phyloP scores from a whole-genome alignment of 768 basidiomycete species.

The Termitomyces eurrhizus region DNA sequence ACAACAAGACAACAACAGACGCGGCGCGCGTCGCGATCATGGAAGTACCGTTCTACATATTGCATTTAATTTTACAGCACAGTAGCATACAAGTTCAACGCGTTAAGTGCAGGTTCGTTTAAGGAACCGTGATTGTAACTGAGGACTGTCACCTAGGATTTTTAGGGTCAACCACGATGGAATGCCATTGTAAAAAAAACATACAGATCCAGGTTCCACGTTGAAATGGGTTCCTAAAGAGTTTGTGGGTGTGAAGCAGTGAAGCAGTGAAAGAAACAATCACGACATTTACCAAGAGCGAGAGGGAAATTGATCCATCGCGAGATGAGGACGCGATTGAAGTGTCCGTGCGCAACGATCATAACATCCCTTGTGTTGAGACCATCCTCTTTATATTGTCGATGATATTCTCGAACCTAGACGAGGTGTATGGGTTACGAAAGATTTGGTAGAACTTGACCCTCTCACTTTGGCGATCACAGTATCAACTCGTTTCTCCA shows the following conservation, averaged over 20 bases:
- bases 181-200: constrained; percentile 12
- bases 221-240: constrained; percentile 68
- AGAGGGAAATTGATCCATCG: constrained; percentile 79
- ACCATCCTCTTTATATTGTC: constrained; percentile 63
- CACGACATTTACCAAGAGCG: constrained; percentile 25
- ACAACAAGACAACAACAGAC: constrained; percentile 30
- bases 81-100: constrained; percentile 62
- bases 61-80: constrained; percentile 15
- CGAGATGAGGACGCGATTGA: constrained; percentile 71
- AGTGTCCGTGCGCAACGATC: constrained; percentile 89
- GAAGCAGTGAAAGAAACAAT: constrained; percentile 13
- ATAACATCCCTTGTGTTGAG: constrained; percentile 72
- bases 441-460: background rate
- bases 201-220: constrained; percentile 80
- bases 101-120: constrained; percentile 73
- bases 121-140: constrained; percentile 82
- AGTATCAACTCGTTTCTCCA: constrained; percentile 73
- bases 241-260: constrained; percentile 5
- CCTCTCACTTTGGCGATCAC: constrained; percentile 64
- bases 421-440: background rate
- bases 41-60: background rate
- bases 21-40: constrained; percentile 28
- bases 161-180: background rate
- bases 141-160: constrained; percentile 64
- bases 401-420: constrained; percentile 72